Evolutionary conservation across 345 rosid genomes (phyloP).

Genomic region (Populus nigra): DNA sequence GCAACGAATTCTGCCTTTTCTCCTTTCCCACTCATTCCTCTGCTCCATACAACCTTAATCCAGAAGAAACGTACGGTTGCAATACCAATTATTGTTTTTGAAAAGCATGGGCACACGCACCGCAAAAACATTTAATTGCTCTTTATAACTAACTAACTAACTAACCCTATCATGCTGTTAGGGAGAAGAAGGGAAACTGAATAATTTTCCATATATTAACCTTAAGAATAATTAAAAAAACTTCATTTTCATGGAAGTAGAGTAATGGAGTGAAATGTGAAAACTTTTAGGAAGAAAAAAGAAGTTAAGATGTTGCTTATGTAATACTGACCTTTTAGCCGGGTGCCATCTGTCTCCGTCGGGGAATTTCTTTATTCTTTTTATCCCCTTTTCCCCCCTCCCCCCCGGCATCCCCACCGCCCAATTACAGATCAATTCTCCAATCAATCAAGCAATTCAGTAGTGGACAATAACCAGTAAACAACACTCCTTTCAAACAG

Average conservation of each 20-base stretch:
- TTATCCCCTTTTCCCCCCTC: background rate
- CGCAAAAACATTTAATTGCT: background rate
- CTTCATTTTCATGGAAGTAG: slow-evolving; percentile 12
- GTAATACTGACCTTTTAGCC: background rate
- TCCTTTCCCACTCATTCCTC: too few relatives aligned
- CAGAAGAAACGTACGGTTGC: background rate
- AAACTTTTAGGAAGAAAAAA: background rate
- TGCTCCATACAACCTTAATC: too few relatives aligned
- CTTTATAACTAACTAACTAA: background rate
- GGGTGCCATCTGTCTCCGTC: slow-evolving; percentile 20
- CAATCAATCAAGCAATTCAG: slow-evolving; percentile 15
- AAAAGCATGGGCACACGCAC: background rate
- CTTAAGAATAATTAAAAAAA: background rate
- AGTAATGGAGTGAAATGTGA: background rate
- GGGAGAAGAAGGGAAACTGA: background rate
- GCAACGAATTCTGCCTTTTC: too few relatives aligned
- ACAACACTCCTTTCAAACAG: background rate
- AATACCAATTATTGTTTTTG: too few relatives aligned
- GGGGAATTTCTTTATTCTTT: slow-evolving; percentile 3
- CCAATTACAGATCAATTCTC: slow-evolving; percentile 8
- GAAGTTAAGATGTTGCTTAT: background rate
- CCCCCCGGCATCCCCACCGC: slow-evolving; percentile 26
- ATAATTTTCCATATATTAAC: background rate
- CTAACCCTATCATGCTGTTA: background rate
- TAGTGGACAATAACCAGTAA: slow-evolving; percentile 1